phyloP scores from a whole-genome alignment of 2,329 filamentous ascomycete species.

The Penicillium digitatum region DNA sequence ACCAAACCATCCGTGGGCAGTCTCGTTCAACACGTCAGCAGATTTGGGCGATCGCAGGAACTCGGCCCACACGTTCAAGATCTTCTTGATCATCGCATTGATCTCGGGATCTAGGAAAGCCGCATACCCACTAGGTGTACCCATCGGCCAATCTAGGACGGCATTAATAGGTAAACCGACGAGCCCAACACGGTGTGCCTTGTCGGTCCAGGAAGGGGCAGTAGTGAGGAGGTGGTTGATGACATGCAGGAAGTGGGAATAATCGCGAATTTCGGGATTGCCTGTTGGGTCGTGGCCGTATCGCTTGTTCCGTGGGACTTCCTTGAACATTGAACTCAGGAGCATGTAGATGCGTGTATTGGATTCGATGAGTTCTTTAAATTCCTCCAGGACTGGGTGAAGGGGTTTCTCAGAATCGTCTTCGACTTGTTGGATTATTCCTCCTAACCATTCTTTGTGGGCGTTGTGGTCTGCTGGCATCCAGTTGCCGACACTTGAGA shows the following conservation, averaged over 20 bases:
- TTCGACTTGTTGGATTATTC: conserved; percentile 55
- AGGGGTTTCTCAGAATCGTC: conserved; percentile 47
- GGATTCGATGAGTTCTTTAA: conserved; percentile 62
- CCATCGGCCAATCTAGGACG: conserved; percentile 59
- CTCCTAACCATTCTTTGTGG: conserved; percentile 60
- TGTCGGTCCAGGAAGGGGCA: conserved; percentile 32
- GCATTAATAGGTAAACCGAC: conserved; percentile 57
- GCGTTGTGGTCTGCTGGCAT: conserved; percentile 60
- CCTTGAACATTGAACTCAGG: conserved; percentile 64
- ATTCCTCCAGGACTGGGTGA: conserved; percentile 60
- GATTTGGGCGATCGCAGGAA: conserved; percentile 53
- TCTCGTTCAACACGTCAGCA: conserved; percentile 46
- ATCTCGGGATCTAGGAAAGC: conserved; percentile 53
- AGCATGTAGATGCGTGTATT: conserved; percentile 64
- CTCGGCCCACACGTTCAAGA: conserved; percentile 54
- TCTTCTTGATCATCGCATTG: conserved; percentile 50
- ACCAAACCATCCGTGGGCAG: conserved; percentile 55
- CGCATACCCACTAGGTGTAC: conserved; percentile 51
- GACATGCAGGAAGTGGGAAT: conserved; percentile 62
- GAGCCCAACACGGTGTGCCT: conserved; percentile 39
- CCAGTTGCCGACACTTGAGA: conserved; percentile 54
- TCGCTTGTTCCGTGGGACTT: conserved; percentile 58
- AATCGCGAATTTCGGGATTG: conserved; percentile 60
- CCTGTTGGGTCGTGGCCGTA: conserved; percentile 62
- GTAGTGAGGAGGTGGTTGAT: conserved; percentile 53